Evolutionary conservation across 495 filamentous ascomycete genomes (phyloP).

Genomic region (Aspergillus egyptiacus): DNA sequence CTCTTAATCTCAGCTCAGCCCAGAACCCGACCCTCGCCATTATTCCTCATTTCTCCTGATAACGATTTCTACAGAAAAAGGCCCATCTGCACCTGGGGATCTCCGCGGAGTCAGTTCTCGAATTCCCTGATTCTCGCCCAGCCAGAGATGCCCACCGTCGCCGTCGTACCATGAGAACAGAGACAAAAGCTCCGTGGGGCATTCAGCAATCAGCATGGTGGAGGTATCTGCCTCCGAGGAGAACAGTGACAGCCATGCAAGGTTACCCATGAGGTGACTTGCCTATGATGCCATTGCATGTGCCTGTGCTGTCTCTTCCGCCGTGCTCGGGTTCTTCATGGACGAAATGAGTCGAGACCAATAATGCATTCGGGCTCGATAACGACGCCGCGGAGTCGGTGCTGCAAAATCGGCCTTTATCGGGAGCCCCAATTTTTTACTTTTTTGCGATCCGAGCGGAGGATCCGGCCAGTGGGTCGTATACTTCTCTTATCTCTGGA

Average conservation of each 20-base stretch:
- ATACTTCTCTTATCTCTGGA: constrained; percentile 2
- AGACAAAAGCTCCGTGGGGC: not conserved
- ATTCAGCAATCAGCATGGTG: not conserved
- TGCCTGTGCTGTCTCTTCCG: not conserved
- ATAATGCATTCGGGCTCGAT: not conserved
- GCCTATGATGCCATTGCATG: not conserved
- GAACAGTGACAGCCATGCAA: not conserved
- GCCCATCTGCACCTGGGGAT: not conserved
- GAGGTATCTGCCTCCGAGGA: not conserved
- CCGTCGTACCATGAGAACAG: not conserved
- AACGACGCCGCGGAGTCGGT: constrained; percentile 3
- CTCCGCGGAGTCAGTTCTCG: constrained; percentile 1
- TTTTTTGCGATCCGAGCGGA: not conserved
- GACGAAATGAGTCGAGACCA: constrained; percentile 2
- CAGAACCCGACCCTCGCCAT: not conserved
- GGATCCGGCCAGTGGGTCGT: constrained; percentile 5
- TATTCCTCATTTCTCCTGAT: not conserved
- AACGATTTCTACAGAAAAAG: not conserved
- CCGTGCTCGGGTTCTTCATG: not conserved
- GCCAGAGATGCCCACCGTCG: not conserved
- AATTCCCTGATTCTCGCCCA: not conserved
- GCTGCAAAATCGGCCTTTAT: not conserved
- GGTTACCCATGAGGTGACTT: not conserved
- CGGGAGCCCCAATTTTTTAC: constrained; percentile 1
- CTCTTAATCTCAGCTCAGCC: constrained; percentile 1